Base-by-base conservation (phyloP, 2,329 filamentous ascomycete species). In the Allantophomopsis lycopodina region DNA sequence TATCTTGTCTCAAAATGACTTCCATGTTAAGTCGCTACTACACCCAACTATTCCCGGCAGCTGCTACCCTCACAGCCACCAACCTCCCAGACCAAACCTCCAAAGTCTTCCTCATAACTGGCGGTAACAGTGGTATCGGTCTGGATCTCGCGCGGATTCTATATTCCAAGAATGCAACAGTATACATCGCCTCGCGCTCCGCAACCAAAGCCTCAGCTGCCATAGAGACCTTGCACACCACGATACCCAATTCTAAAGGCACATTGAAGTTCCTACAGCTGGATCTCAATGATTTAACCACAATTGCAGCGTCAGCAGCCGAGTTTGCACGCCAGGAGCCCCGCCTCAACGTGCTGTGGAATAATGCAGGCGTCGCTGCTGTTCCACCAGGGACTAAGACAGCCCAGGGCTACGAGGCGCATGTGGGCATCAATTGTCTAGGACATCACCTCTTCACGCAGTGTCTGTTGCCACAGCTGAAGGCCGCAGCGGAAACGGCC, bases 141-240 rank as follows among this genome's bases (percentile, higher is more conserved):
- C 54, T 55, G 35, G 54, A 61, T 28, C 45, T 61, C 2, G 48
- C 50, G 15, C 42, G 43, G 7, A 55, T 62, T 18, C 56, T 64
- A 23, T 63, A 60, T 46, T 37, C 44, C 14, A 54, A 58, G 31
- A 56, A 59, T 41, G 64, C 55, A 34, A 63, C 53, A 20, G 59
- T 66, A 20, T 66, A 62, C 44, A 50, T 65, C 7, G 54, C 58
- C n/a, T 60, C 56, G 4, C 58, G 64, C 21, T 58, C 58, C 1
- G 50, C 58, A 36, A 43, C 49, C 6, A 64, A 63, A 42, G 58
- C 57, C 3, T 41, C 44, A 15, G 43, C 36, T 2, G 60, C 61
- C 3, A 65, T 66, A 36, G 42, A 48, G 2, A 46, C 51, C 3
- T 60, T 68, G 44, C 51, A 55, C 30, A 33, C 42, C 10, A 37